Conservation (phyloP, 2,329 filamentous ascomycete genomes). For the Onygenales sp. region DNA sequence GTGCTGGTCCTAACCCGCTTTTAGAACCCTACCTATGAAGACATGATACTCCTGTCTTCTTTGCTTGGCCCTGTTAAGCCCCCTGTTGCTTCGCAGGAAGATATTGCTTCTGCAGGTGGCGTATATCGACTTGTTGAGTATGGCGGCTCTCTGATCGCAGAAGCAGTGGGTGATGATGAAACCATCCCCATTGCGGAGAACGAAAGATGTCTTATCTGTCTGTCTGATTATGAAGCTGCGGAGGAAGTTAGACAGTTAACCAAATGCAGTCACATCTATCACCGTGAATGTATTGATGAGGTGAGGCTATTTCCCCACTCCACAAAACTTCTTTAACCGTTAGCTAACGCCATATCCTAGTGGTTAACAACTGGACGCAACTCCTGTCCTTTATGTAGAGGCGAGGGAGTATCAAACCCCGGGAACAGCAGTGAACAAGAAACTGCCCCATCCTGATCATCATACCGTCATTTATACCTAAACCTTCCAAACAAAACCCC, state of each 20-base stretch:
- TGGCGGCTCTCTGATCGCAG: conserved; percentile 36
- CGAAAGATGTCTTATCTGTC: conserved; percentile 56
- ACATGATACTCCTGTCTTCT: conserved; percentile 60
- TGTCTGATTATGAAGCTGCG: conserved; percentile 54
- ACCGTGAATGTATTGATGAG: conserved; percentile 61
- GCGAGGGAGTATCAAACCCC: conserved; percentile 47
- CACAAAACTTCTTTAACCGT: conserved; percentile 5
- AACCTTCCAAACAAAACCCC: not conserved
- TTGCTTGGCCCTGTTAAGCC: conserved; percentile 59
- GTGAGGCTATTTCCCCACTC: conserved; percentile 30
- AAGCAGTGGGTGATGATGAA: conserved; percentile 29
- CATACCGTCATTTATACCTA: not conserved
- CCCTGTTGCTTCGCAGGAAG: conserved; percentile 56
- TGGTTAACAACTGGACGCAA: conserved; percentile 61
- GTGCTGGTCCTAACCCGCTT: conserved; percentile 9
- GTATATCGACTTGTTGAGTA: conserved; percentile 45
- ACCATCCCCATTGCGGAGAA: conserved; percentile 30
- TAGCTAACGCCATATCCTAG: conserved; percentile 32
- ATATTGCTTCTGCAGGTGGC: conserved; percentile 54
- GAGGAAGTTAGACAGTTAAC: conserved; percentile 53
- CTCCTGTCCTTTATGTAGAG: conserved; percentile 53
- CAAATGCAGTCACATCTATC: conserved; percentile 58
- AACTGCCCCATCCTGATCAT: not conserved
- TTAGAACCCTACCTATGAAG: conserved; percentile 57
- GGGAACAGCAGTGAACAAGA: not conserved